Conservation (phyloP, 2,329 filamentous ascomycete species). For the Bimuria novae-zelandiae region DNA sequence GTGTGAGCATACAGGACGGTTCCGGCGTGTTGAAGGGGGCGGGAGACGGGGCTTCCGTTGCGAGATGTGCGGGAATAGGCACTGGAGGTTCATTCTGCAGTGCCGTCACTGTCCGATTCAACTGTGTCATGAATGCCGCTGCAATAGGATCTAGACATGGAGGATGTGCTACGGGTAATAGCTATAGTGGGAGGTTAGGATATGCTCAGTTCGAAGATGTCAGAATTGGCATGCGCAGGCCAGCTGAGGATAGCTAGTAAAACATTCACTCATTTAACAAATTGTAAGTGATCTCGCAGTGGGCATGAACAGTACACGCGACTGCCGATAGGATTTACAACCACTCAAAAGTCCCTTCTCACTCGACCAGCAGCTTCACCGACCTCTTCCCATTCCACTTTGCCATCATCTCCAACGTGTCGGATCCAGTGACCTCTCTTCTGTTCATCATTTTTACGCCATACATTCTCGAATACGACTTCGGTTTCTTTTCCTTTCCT, state of each 20-base stretch:
- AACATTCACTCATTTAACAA: no score
- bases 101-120: slow-evolving; percentile 22
- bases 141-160: background rate
- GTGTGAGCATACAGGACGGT: slow-evolving; percentile 25
- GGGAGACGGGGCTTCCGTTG: slow-evolving; percentile 22
- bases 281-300: no score
- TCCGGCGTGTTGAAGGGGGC: slow-evolving; percentile 18
- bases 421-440: background rate
- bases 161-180: background rate
- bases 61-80: slow-evolving; percentile 29
- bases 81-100: slow-evolving; percentile 27
- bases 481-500: background rate
- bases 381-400: background rate
- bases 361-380: background rate
- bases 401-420: background rate
- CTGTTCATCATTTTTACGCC: background rate
- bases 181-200: background rate
- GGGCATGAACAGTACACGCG: no score
- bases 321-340: no score
- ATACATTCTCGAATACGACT: background rate
- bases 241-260: no score
- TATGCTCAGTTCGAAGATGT: no score
- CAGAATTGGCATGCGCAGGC: no score
- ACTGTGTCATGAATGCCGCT: background rate
- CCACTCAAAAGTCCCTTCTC: background rate